A percentile compares a stretch with the other conserved stretches of the same genome.
phyloP scores from a whole-genome alignment of 2,329 filamentous ascomycete species.

The Penicillium sclerotigenum region DNA sequence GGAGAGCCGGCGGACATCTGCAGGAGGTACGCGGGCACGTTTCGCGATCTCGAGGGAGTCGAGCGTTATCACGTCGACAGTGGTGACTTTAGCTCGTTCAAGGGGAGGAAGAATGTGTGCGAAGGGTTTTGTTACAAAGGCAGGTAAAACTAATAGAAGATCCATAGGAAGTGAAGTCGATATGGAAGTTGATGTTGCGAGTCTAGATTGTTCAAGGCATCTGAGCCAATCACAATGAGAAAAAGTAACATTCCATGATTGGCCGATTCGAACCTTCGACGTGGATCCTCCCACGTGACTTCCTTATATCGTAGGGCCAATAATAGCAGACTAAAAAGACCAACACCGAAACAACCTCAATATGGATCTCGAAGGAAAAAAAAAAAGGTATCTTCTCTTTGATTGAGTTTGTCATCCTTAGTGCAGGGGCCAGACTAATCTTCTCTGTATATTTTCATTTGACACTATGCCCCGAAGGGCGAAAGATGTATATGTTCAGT shows the following conservation, averaged over 20 bases:
- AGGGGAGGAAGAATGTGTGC: conserved; percentile 73
- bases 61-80: conserved; percentile 79
- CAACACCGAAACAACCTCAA: neutral
- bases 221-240: conserved; percentile 14
- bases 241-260: neutral
- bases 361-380: conserved; percentile 43
- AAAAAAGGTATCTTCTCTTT: conserved; percentile 74
- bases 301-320: neutral
- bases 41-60: conserved; percentile 80
- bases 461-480: conserved; percentile 56
- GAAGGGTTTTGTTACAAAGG: conserved; percentile 69
- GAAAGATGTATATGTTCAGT: neutral
- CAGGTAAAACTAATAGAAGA: conserved; percentile 75
- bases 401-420: conserved; percentile 92
- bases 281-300: neutral
- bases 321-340: neutral
- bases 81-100: conserved; percentile 73
- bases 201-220: conserved; percentile 11
- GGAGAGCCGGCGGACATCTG: conserved; percentile 73
- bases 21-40: conserved; percentile 74
- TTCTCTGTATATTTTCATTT: conserved; percentile 70
- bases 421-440: conserved; percentile 80
- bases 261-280: neutral
- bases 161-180: conserved; percentile 51
- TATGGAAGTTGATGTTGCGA: conserved; percentile 2